A percentile compares a stretch with the other conserved stretches of the same genome.
Evolutionary conservation across 129 eudicot species (phyloP).

Genomic region (Rutidosis leptorrhynchoides): DNA sequence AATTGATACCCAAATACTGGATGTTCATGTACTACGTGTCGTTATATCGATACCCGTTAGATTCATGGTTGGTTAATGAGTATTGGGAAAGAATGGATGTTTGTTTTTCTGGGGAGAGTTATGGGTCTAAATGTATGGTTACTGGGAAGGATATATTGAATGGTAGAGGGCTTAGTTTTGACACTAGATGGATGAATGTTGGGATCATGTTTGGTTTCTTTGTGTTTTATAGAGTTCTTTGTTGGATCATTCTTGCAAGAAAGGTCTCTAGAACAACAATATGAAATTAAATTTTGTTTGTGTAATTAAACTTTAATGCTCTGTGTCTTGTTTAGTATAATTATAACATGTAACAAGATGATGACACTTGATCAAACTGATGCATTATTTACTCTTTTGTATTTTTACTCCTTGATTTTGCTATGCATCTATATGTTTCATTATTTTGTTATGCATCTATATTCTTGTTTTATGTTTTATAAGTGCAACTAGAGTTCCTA

Average conservation of each 20-base stretch:
- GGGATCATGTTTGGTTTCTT: slow-evolving; percentile 86
- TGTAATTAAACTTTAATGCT: neutral
- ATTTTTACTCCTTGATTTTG: neutral
- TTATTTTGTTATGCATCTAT: neutral
- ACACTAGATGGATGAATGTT: slow-evolving; percentile 86
- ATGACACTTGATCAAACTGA: neutral
- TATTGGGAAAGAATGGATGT: slow-evolving; percentile 68
- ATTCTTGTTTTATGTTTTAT: neutral
- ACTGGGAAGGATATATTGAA: slow-evolving; percentile 70
- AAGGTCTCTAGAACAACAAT: slow-evolving; percentile 78
- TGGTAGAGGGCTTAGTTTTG: slow-evolving; percentile 75
- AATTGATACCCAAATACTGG: slow-evolving; percentile 88
- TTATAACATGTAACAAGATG: neutral
- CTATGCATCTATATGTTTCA: neutral
- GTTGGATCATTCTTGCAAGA: slow-evolving; percentile 83
- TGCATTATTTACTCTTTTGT: neutral
- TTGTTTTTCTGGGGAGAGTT: slow-evolving; percentile 51
- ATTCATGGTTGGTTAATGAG: slow-evolving; percentile 74
- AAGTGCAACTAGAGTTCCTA: neutral
- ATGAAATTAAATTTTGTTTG: slow-evolving; percentile 23
- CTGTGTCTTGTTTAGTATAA: neutral
- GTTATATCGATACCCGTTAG: slow-evolving; percentile 86
- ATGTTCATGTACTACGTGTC: slow-evolving; percentile 93
- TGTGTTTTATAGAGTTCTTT: slow-evolving; percentile 78
- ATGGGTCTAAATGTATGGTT: slow-evolving; percentile 45